Conservation (phyloP, 352 stramenopile genomes). For the Globisporangium irregulare region DNA sequence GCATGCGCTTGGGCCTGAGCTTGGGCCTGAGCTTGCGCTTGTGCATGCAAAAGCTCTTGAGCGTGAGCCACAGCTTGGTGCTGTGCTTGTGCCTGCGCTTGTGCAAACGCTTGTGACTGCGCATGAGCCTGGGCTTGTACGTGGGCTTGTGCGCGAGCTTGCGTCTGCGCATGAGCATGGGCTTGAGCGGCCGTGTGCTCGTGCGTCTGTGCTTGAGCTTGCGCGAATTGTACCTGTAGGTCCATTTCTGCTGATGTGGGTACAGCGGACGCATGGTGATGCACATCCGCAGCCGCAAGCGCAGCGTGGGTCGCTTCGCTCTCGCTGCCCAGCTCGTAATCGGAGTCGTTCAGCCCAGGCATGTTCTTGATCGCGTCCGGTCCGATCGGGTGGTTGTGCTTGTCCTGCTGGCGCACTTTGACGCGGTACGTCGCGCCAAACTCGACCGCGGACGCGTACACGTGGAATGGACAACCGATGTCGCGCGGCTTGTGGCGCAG, state of each 20-base stretch:
- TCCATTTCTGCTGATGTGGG: constrained; percentile 9
- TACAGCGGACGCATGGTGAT: not conserved
- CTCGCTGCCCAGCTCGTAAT: constrained; percentile 48
- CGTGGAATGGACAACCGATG: constrained; percentile 76
- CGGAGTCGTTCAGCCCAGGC: constrained; percentile 45
- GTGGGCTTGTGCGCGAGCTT: constrained; percentile 1
- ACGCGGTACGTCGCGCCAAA: constrained; percentile 62
- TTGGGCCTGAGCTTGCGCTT: constrained; percentile 34
- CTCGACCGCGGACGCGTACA: constrained; percentile 73
- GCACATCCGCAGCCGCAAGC: constrained; percentile 12
- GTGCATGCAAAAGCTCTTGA: constrained; percentile 29
- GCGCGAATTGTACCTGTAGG: constrained; percentile 7
- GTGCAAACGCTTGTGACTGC: constrained; percentile 6
- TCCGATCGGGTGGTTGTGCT: constrained; percentile 78
- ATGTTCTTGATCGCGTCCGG: constrained; percentile 63
- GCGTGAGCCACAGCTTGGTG: constrained; percentile 27
- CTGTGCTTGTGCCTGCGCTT: constrained; percentile 24
- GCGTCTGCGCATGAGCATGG: not conserved
- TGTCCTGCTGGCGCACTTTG: constrained; percentile 64
- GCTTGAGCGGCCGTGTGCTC: not conserved
- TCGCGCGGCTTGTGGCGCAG: constrained; percentile 66
- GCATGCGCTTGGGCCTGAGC: constrained; percentile 25
- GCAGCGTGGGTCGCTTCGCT: constrained; percentile 5
- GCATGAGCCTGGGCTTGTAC: constrained; percentile 2
- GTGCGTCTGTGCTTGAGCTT: constrained; percentile 6